Conservation (phyloP, 805 yeast genomes). For the Saccharomycopsis fibuligera region DNA sequence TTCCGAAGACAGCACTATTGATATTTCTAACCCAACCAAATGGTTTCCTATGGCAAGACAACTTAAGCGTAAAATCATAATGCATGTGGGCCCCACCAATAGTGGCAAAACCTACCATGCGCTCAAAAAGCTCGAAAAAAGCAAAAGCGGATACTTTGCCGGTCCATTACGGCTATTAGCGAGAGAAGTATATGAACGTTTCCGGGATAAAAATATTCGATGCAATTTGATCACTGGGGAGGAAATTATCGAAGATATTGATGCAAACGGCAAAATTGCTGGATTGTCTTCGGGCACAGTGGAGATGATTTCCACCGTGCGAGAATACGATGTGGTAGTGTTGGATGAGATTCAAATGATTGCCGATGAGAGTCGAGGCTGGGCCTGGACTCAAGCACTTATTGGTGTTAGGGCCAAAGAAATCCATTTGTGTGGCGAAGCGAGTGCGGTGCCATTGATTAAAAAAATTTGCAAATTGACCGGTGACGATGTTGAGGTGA, state of each 20-base stretch:
- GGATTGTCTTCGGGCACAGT: slow-evolving; percentile 80
- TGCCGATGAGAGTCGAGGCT: slow-evolving; percentile 70
- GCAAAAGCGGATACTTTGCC: slow-evolving; percentile 80
- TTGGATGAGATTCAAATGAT: slow-evolving; percentile 97
- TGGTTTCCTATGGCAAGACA: slow-evolving; percentile 86
- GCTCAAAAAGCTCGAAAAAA: slow-evolving; percentile 53
- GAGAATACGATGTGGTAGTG: slow-evolving; percentile 76
- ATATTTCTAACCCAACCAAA: slow-evolving; percentile 54
- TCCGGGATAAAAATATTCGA: slow-evolving; percentile 54
- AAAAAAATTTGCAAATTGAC: slow-evolving; percentile 52
- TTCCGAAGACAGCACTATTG: slow-evolving; percentile 26
- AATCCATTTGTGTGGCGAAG: slow-evolving; percentile 91
- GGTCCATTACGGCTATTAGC: slow-evolving; percentile 92
- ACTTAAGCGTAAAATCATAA: slow-evolving; percentile 68
- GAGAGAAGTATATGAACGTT: slow-evolving; percentile 81
- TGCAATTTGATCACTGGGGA: slow-evolving; percentile 96
- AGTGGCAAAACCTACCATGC: slow-evolving; percentile 92
- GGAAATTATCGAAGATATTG: slow-evolving; percentile 69
- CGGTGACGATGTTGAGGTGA: slow-evolving; percentile 75
- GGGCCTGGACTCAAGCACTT: slow-evolving; percentile 91
- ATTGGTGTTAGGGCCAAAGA: slow-evolving; percentile 83
- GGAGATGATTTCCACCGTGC: slow-evolving; percentile 77
- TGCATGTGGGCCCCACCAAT: slow-evolving; percentile 98
- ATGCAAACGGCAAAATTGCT: slow-evolving; percentile 63
- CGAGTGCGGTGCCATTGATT: slow-evolving; percentile 68